Conservation (phyloP, 352 stramenopile genomes). For the Pythium aphanidermatum region DNA sequence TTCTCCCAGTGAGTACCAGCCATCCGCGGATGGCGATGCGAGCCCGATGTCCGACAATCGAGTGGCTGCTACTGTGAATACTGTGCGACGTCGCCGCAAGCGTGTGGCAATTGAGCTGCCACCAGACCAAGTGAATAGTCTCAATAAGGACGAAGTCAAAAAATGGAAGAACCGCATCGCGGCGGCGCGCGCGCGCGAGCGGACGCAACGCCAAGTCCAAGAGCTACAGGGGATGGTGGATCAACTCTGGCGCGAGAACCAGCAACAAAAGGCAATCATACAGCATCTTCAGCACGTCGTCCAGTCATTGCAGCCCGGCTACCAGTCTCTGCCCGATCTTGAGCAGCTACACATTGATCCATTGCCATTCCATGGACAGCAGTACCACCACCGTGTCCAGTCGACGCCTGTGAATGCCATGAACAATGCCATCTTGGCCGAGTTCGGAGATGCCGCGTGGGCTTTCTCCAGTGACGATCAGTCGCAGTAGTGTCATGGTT, state of each 20-base stretch:
- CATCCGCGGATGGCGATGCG: slow-evolving; percentile 1
- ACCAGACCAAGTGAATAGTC: slow-evolving; percentile 24
- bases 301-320: slow-evolving; percentile 7
- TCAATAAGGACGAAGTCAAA: slow-evolving; percentile 49
- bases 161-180: slow-evolving; percentile 71
- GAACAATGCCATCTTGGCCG: slow-evolving; percentile 7
- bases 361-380: neutral
- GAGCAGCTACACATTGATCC: neutral
- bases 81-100: slow-evolving; percentile 13
- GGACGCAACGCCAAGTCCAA: slow-evolving; percentile 40
- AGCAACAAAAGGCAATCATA: slow-evolving; percentile 41
- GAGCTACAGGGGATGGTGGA: slow-evolving; percentile 48
- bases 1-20: slow-evolving; percentile 8
- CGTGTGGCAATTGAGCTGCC: slow-evolving; percentile 47
- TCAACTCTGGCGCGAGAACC: slow-evolving; percentile 46
- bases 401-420: neutral
- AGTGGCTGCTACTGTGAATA: neutral
- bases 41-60: slow-evolving; percentile 2
- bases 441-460: neutral
- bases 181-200: slow-evolving; percentile 42
- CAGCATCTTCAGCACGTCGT: slow-evolving; percentile 22
- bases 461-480: slow-evolving; percentile 2
- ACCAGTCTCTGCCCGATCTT: neutral
- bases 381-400: neutral
- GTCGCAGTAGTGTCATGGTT: neutral